Conservation (phyloP, 2,329 filamentous ascomycete genomes). For the Penicillium concentricum region DNA sequence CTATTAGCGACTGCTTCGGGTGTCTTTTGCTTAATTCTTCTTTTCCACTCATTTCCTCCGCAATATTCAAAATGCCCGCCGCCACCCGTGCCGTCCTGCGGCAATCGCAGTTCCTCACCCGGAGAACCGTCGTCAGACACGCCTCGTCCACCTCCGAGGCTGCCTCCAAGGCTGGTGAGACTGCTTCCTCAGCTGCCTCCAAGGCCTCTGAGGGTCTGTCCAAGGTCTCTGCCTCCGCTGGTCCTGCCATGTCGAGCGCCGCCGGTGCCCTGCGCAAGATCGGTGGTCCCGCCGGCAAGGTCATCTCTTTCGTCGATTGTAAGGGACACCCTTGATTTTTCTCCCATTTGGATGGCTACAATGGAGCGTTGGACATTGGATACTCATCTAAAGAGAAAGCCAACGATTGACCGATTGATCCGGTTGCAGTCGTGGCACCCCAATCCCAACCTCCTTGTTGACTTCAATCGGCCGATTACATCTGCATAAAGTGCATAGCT, state of each 20-base stretch:
- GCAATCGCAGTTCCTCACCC: constrained; percentile 49
- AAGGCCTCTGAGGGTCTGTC: constrained; percentile 83
- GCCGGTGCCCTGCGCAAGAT: constrained; percentile 71
- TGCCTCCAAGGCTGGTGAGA: constrained; percentile 47
- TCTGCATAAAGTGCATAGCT: constrained; percentile 17
- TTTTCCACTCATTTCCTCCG: constrained; percentile 26
- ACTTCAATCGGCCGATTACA: not conserved
- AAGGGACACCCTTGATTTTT: constrained; percentile 44
- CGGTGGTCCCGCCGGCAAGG: constrained; percentile 77
- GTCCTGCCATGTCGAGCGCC: constrained; percentile 71
- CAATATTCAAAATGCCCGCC: constrained; percentile 44
- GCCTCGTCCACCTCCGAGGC: constrained; percentile 48
- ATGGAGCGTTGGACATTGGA: not conserved
- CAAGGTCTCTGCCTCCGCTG: constrained; percentile 75
- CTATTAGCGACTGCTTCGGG: constrained; percentile 29
- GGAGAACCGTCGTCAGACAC: constrained; percentile 47
- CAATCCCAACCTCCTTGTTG: constrained; percentile 18
- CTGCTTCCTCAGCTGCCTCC: constrained; percentile 41
- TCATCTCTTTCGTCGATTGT: constrained; percentile 84
- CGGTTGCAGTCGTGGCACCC: not conserved
- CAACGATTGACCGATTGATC: not conserved
- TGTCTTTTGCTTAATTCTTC: constrained; percentile 28
- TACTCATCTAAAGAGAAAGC: not conserved
- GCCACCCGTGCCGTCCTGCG: constrained; percentile 47
- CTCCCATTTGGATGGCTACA: not conserved